phyloP scores from a whole-genome alignment of 176 grass and related monocot genomes.

The Bonia amplexicaulis region DNA sequence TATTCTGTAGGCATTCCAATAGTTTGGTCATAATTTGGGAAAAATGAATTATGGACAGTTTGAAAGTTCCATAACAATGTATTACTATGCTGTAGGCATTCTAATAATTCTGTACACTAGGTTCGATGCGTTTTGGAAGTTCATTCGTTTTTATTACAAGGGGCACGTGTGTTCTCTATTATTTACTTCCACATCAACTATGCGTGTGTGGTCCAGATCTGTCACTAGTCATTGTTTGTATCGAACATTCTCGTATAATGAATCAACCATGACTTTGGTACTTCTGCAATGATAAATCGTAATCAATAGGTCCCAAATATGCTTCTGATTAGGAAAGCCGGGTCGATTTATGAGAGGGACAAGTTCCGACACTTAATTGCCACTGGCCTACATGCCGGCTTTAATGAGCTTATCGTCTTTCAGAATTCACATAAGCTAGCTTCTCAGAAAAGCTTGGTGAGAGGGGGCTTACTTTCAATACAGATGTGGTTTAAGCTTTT shows the following conservation, averaged over 20 bases:
- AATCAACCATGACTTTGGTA: slow-evolving; percentile 30
- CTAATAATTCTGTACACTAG: neutral
- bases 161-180: neutral
- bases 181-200: slow-evolving; percentile 11
- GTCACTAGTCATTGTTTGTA: slow-evolving; percentile 28
- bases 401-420: slow-evolving; percentile 17
- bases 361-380: slow-evolving; percentile 16
- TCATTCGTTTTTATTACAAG: neutral
- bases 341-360: slow-evolving; percentile 17
- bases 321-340: neutral
- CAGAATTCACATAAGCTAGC: neutral
- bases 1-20: neutral
- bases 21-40: neutral
- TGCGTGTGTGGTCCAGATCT: slow-evolving; percentile 21
- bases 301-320: slow-evolving; percentile 20
- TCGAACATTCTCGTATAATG: slow-evolving; percentile 1
- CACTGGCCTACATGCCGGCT: neutral
- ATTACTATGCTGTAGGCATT: slow-evolving; percentile 9
- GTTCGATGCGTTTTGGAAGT: neutral
- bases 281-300: slow-evolving; percentile 40
- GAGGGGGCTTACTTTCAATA: neutral
- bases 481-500: neutral
- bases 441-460: neutral
- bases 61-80: neutral
- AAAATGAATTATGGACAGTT: slow-evolving; percentile 18